phyloP scores from a whole-genome alignment of 2,329 filamentous ascomycete species.

The Seiridium cupressi region DNA sequence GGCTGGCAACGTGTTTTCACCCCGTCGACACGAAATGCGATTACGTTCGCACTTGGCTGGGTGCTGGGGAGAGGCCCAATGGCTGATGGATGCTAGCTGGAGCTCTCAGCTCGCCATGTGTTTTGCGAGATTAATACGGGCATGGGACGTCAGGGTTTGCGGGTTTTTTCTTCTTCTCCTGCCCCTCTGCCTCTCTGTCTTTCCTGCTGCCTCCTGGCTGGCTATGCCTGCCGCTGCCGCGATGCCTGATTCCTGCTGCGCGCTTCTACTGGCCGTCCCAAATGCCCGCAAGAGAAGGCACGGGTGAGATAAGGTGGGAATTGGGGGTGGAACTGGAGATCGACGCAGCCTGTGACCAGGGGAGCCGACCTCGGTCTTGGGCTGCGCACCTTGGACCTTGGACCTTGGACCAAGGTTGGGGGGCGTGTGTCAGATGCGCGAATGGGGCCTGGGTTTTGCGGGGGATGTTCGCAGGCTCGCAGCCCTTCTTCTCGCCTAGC shows the following conservation, averaged over 20 bases:
- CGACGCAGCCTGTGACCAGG: neutral
- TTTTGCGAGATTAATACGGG: neutral
- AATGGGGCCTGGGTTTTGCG: conserved; percentile 2
- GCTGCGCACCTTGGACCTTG: neutral
- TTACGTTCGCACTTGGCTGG: conserved; percentile 5
- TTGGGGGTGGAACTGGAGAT: neutral
- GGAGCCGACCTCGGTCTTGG: neutral
- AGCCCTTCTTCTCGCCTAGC: neutral
- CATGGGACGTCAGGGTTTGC: neutral
- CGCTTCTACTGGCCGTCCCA: neutral
- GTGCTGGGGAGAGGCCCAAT: neutral
- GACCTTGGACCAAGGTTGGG: neutral
- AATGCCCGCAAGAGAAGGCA: neutral
- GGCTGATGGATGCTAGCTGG: neutral
- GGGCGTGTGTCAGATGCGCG: conserved; percentile 5
- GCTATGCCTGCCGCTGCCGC: neutral
- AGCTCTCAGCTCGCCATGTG: neutral
- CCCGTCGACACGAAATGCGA: neutral
- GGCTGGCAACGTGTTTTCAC: conserved; percentile 2
- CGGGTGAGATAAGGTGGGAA: neutral
- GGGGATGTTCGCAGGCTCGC: conserved; percentile 2
- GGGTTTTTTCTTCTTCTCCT: neutral
- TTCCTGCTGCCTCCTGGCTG: neutral
- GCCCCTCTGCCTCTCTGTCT: neutral
- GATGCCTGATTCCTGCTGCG: neutral